phyloP scores from a whole-genome alignment of 129 eudicot species.

The Lactuca sativa region DNA sequence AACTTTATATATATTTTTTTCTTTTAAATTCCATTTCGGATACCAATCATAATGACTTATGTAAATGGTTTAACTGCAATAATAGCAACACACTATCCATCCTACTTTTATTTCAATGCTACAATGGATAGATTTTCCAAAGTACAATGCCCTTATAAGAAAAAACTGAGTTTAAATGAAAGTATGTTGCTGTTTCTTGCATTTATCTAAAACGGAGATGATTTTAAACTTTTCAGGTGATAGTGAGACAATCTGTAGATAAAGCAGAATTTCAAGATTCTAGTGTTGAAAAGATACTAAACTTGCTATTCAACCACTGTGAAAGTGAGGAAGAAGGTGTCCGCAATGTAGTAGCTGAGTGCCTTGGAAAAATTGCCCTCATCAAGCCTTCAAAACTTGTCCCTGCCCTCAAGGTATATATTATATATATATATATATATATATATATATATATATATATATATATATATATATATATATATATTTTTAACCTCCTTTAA shows the following conservation, averaged over 20 bases:
- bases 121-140: too few species aligned
- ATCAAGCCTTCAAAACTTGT: slow-evolving; percentile 95
- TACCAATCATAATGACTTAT: background rate
- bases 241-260: slow-evolving; percentile 98
- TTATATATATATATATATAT: too few species aligned
- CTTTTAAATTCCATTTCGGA: background rate
- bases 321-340: slow-evolving; percentile 99
- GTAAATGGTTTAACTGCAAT: too few species aligned
- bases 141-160: too few species aligned
- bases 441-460: too few species aligned
- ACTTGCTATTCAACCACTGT: slow-evolving; percentile 86
- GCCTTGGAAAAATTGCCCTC: slow-evolving; percentile 94
- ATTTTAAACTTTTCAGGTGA: slow-evolving; percentile 53
- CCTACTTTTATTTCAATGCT: too few species aligned
- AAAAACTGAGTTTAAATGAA: too few species aligned
- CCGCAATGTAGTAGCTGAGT: slow-evolving; percentile 97
- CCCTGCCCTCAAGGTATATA: slow-evolving; percentile 97
- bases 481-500: background rate
- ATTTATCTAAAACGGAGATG: background rate
- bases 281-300: slow-evolving; percentile 90
- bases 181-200: too few species aligned
- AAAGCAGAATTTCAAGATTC: slow-evolving; percentile 94
- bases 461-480: too few species aligned
- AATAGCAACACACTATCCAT: too few species aligned
- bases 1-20: background rate